A percentile compares a stretch with the other conserved stretches of the same genome.
Evolutionary conservation across 2,329 filamentous ascomycete genomes (phyloP).

Genomic region (Trichoderma sp.): DNA sequence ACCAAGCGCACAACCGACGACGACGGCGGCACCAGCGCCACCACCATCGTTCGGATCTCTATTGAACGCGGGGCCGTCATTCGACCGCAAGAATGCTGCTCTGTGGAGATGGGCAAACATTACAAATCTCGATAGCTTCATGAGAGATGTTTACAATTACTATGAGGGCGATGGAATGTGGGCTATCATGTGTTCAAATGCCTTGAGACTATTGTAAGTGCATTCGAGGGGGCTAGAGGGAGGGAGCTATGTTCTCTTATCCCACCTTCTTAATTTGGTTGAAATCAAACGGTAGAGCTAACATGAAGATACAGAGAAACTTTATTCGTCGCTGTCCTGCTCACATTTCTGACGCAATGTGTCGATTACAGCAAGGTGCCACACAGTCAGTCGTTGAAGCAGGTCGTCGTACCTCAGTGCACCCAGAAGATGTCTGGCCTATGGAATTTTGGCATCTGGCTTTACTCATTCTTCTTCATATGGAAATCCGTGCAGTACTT

Average conservation of each 20-base stretch:
- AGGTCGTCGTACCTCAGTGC: conserved; percentile 68
- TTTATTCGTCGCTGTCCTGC: conserved; percentile 75
- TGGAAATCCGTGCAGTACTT: conserved; percentile 74
- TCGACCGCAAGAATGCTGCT: conserved; percentile 63
- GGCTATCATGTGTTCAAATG: conserved; percentile 73
- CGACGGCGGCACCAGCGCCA: not conserved
- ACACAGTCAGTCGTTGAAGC: conserved; percentile 55
- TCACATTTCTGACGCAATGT: conserved; percentile 82
- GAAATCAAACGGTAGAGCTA: not conserved
- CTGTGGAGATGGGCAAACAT: conserved; percentile 94
- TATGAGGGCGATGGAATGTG: conserved; percentile 79
- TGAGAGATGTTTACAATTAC: conserved; percentile 82
- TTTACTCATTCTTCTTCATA: conserved; percentile 82
- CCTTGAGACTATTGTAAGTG: conserved; percentile 68
- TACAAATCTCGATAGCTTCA: conserved; percentile 82
- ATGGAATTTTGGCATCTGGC: conserved; percentile 77
- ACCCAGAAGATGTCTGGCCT: conserved; percentile 70
- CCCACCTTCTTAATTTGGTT: not conserved
- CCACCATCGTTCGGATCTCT: conserved; percentile 29
- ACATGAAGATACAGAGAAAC: conserved; percentile 57
- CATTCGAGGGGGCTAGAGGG: conserved; percentile 19
- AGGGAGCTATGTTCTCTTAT: not conserved
- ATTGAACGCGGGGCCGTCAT: conserved; percentile 30
- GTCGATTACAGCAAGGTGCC: conserved; percentile 76
- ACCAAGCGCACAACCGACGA: conserved; percentile 19